These are phyloP conservation scores for Amniculicola lignicola DNA, from an alignment of 495 filamentous ascomycete species.

Conservation along the genomic window DNA sequence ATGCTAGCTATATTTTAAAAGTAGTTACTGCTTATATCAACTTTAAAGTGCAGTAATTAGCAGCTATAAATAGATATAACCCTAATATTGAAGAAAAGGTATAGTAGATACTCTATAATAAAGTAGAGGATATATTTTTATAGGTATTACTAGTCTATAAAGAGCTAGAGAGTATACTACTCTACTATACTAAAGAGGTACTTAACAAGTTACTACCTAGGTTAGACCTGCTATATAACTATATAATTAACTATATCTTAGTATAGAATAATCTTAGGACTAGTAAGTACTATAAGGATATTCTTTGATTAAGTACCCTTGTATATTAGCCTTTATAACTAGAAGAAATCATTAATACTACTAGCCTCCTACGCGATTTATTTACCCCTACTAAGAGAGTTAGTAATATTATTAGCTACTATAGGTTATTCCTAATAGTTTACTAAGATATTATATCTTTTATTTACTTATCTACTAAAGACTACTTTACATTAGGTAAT, in stretches of 20 bases:
- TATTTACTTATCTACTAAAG: constrained; percentile 17
- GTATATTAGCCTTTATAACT: constrained; percentile 8
- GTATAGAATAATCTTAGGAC: constrained; percentile 34
- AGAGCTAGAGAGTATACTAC: constrained; percentile 22
- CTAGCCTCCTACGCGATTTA: neutral
- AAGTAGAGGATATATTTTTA: constrained; percentile 13
- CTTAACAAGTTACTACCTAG: constrained; percentile 33
- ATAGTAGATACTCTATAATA: constrained; percentile 8
- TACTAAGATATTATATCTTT: constrained; percentile 9
- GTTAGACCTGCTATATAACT: constrained; percentile 37
- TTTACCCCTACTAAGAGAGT: constrained; percentile 10
- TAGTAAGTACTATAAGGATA: constrained; percentile 10
- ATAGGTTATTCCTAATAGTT: constrained; percentile 16
- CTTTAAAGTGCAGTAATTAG: constrained; percentile 34
- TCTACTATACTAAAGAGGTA: constrained; percentile 2
- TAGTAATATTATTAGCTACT: constrained; percentile 14
- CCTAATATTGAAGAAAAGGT: constrained; percentile 1
- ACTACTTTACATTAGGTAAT: constrained; percentile 12
- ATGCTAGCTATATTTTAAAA: constrained; percentile 22
- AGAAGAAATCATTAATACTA: constrained; percentile 12
- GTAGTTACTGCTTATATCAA: constrained; percentile 37
- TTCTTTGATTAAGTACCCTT: constrained; percentile 12
- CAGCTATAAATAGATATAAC: constrained; percentile 26
- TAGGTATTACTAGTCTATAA: constrained; percentile 31
- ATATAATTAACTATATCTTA: constrained; percentile 38